Percentiles rank a stretch among this genome's conserved stretches.
phyloP scores from a whole-genome alignment of 306 rosid species.

The Lathyrus oleraceus region DNA sequence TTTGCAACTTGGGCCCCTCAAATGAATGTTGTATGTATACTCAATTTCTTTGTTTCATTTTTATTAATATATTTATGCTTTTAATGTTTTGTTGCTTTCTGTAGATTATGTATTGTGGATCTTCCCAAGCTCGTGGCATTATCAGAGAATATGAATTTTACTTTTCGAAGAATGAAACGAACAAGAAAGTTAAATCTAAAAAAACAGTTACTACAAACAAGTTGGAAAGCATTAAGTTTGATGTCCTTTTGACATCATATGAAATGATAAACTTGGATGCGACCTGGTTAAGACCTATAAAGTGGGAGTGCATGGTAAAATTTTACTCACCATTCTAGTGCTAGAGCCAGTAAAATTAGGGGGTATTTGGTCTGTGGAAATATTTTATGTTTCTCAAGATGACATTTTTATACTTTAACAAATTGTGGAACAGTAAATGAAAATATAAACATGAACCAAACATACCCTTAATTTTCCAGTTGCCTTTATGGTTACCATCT shows the following conservation, averaged over 20 bases:
- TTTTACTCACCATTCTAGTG: conserved; percentile 13
- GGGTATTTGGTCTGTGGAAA: neutral
- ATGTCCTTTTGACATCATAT: conserved; percentile 92
- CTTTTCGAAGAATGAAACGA: conserved; percentile 77
- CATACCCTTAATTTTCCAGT: neutral
- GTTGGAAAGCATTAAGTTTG: conserved; percentile 91
- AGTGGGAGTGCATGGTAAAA: conserved; percentile 90
- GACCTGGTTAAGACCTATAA: conserved; percentile 66
- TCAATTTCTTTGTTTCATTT: conserved; percentile 20
- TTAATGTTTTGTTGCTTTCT: conserved; percentile 44
- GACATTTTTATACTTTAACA: neutral
- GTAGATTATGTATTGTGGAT: conserved; percentile 93
- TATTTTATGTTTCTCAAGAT: neutral
- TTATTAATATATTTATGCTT: conserved; percentile 25
- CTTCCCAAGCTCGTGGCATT: conserved; percentile 78
- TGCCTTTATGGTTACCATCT: conserved; percentile 5
- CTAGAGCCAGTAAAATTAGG: conserved; percentile 4
- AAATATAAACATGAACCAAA: neutral
- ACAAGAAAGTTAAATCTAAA: conserved; percentile 80
- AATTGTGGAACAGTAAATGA: neutral
- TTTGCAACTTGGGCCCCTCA: conserved; percentile 99
- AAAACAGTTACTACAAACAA: conserved; percentile 62
- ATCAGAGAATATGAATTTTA: conserved; percentile 91
- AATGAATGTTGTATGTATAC: conserved; percentile 84
- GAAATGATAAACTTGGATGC: conserved; percentile 90